Evolutionary conservation across 495 filamentous ascomycete genomes (phyloP), one percentile per base, ranked within the genome.

Genomic region (Tuber umbilicatum): DNA sequence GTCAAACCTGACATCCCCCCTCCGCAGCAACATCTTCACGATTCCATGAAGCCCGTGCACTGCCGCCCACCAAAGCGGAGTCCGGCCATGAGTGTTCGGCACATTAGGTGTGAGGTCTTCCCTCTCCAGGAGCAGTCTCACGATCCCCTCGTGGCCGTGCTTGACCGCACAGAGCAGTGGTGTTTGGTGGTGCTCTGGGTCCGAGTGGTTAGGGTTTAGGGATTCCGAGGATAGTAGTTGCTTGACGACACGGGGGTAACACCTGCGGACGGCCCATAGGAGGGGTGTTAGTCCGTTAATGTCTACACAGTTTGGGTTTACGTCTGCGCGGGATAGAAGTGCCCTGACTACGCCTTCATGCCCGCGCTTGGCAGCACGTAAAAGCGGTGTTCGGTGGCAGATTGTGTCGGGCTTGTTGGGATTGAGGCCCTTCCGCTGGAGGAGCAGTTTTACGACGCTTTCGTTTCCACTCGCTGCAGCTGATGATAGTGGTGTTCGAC

Each of bases 381-480:
- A 45, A 21, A 75, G 47, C 12, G 68, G 35, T 21, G 73, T 74
- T 31, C 55, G 27, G 5, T 64, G 55, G 27, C 55, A 35, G 27
- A 64, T 35, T 64, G 12, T 35, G 55, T 64, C 55, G 55, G 55
- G 31, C 12, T 17, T 27, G n/a, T 74, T 74, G 27, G 39, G 70
- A 21, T 64, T 40, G 2, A 38, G 27, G 1, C 74, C 74, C 83
- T 41, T 70, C 38, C 43, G 68, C 10, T 76, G 70, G 39, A 89
- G 82, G 64, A 89, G 78, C 81, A 86, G 72, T 78, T 86, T 82
- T 19, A 83, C 85, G 27, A 88, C 74, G n/a, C 81, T 79, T 73
- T 82, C 80, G 78, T 88, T 87, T n/a, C 88, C 87, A 37, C 85
- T 86, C 40, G 83, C 84, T 71, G 86, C 86, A 23, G 88, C 87